Evolutionary conservation across 176 grass and related monocot species (phyloP).

Genomic region (Ampelocalamus luodianensis): DNA sequence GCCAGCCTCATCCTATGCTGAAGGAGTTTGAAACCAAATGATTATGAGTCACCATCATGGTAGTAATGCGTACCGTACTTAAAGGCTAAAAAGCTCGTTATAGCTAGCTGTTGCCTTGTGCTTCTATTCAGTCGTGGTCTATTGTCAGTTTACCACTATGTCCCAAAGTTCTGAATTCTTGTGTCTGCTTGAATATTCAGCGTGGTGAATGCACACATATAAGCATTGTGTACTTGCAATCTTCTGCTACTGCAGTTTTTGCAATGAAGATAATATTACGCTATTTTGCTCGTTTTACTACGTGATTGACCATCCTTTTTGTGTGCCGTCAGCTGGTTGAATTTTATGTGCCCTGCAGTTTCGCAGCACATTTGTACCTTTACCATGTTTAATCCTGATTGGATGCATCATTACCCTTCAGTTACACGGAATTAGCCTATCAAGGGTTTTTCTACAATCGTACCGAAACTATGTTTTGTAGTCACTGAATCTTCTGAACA

Average conservation of each 20-base stretch:
- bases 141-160: not conserved
- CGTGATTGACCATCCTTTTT: not conserved
- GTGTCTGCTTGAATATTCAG: constrained; percentile 17
- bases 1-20: constrained; percentile 36
- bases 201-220: not conserved
- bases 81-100: constrained; percentile 32
- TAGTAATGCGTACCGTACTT: constrained; percentile 24
- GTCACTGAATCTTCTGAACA: not conserved
- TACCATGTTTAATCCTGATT: not conserved
- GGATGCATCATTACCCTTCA: not conserved
- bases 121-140: constrained; percentile 13
- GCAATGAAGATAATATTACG: constrained; percentile 26
- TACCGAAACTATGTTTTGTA: not conserved
- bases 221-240: not conserved
- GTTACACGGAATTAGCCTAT: not conserved
- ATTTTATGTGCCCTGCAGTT: not conserved
- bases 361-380: not conserved
- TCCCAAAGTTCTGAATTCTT: not conserved
- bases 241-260: constrained; percentile 3
- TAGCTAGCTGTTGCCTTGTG: not conserved
- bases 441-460: not conserved
- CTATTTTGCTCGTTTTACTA: not conserved
- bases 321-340: not conserved
- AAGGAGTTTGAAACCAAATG: constrained; percentile 21
- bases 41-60: constrained; percentile 12